Percentiles rank a stretch among this genome's conserved stretches.
These are phyloP conservation scores for Periconia macrospinosa DNA, from an alignment of 2,329 filamentous ascomycete genomes.

Conservation along the genomic window DNA sequence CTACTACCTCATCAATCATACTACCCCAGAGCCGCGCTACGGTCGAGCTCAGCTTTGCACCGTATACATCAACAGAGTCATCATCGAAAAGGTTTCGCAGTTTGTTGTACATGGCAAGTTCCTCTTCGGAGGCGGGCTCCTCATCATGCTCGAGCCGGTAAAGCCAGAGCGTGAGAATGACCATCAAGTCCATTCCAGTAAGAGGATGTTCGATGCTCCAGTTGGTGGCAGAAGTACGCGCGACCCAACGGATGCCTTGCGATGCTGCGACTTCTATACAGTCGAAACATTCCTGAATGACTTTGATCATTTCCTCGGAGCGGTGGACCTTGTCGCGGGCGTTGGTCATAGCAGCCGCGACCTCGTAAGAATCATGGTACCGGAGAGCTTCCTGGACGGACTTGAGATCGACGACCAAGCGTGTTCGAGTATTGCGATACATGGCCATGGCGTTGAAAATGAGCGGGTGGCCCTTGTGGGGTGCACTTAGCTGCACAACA, in stretches of 20 bases:
- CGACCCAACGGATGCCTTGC: conserved; percentile 96
- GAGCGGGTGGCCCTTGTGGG: conserved; percentile 92
- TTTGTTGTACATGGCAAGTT: conserved; percentile 89
- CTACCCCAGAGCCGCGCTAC: conserved; percentile 95
- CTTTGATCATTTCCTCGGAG: conserved; percentile 96
- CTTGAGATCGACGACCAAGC: conserved; percentile 93
- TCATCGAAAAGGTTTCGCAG: conserved; percentile 88
- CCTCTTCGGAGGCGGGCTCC: conserved; percentile 82
- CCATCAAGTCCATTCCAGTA: conserved; percentile 95
- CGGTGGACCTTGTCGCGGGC: conserved; percentile 93
- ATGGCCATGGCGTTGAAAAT: conserved; percentile 98
- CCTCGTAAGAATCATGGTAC: conserved; percentile 96
- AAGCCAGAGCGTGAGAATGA: conserved; percentile 96
- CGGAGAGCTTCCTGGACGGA: conserved; percentile 93
- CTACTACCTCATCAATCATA: conserved; percentile 97
- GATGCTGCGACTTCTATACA: conserved; percentile 95
- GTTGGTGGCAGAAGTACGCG: conserved; percentile 95
- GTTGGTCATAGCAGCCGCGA: conserved; percentile 93
- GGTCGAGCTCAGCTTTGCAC: conserved; percentile 86
- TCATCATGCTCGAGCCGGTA: conserved; percentile 99
- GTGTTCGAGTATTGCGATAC: conserved; percentile 89
- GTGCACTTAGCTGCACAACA: conserved; percentile 85
- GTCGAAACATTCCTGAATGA: conserved; percentile 96
- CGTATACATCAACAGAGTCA: conserved; percentile 80
- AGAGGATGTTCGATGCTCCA: conserved; percentile 99